These are phyloP conservation scores for Endogone sp. DNA, from an alignment of 192 early-diverging fungal species.

Conservation along the genomic window DNA sequence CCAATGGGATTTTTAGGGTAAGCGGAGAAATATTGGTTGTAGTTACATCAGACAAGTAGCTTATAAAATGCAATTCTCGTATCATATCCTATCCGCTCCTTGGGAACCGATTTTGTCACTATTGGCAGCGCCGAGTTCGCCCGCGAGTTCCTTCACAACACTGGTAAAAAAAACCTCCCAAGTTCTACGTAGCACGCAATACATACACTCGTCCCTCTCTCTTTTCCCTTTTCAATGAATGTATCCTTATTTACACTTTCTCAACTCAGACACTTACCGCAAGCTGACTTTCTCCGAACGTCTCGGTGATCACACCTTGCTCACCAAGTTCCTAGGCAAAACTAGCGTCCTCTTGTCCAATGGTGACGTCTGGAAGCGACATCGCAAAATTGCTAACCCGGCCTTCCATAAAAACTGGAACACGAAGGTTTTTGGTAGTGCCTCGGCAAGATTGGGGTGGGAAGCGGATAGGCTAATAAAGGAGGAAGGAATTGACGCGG, in stretches of 20 bases:
- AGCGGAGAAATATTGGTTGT: background rate
- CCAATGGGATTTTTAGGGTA: background rate
- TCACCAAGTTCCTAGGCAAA: slow-evolving; percentile 9
- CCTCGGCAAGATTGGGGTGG: slow-evolving; percentile 4
- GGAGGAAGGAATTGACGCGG: background rate
- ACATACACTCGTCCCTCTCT: background rate
- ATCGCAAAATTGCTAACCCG: slow-evolving; percentile 24
- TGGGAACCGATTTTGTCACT: background rate
- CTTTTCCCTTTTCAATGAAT: too few relatives aligned
- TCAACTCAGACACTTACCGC: background rate
- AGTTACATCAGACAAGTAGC: too few relatives aligned
- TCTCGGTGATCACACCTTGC: background rate
- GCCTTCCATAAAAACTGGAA: slow-evolving; percentile 26
- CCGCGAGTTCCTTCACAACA: background rate
- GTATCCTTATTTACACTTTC: too few relatives aligned
- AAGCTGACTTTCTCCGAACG: background rate
- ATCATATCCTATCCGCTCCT: background rate
- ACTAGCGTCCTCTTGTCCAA: slow-evolving; percentile 16
- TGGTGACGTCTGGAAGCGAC: slow-evolving; percentile 22
- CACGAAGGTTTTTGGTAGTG: slow-evolving; percentile 19
- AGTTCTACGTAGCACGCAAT: background rate
- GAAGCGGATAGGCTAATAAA: background rate
- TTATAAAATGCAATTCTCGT: background rate
- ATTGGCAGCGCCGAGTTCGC: background rate
- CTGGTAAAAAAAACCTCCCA: too few relatives aligned